Evolutionary conservation across 192 early-diverging fungal genomes (phyloP), one percentile per base, ranked within the genome.

Genomic region (Helicostylum pulchrum): DNA sequence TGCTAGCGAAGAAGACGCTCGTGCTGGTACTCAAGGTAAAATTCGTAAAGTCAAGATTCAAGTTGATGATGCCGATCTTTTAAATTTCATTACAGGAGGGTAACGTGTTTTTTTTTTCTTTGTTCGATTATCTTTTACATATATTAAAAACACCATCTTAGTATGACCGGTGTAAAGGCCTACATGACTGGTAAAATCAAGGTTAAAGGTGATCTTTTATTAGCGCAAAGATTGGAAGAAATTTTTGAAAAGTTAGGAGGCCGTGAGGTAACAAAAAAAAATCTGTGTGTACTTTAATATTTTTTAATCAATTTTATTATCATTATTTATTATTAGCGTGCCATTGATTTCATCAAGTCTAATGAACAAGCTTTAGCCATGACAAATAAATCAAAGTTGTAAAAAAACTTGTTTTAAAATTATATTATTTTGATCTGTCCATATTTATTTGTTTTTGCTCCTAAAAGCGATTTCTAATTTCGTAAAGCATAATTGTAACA

Each of bases 11-110:
- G 42, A 50, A 36, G 44, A 63, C 31, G 60, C 54, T 5, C 52
- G 56, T 9, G 56, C 8, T 10, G 36, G 49, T 7, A 47, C 49
- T 6, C 62, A 64, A 17, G 30, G 47, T 14, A 69, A 65, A 53
- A 62, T 60, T 9, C 62, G 53, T 15, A 65, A 48, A n/a, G 67
- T 74, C 11, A 53, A 53, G 14, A 74, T 74, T 23, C 51, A 47
- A n/a, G 50, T 74, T 10, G 72, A 74, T 12, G 72, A 74, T 46
- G n/a, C 26, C 31, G 62, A 74, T 42, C 53, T 74, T 3, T 34
- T 74, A 23, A 68, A 74, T 62, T 74, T 74, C 31, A 68, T 74
- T 23, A 74, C 72, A n/a, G 72, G 72, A 64, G 72, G 72, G 72
- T 74, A 69, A 65, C n/a, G n/a, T n/a, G 34, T 39, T 49, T 15